Evolutionary conservation across 2,329 filamentous ascomycete genomes (phyloP), one percentile per base, ranked within the genome.

Genomic region (Xylaria sp.): DNA sequence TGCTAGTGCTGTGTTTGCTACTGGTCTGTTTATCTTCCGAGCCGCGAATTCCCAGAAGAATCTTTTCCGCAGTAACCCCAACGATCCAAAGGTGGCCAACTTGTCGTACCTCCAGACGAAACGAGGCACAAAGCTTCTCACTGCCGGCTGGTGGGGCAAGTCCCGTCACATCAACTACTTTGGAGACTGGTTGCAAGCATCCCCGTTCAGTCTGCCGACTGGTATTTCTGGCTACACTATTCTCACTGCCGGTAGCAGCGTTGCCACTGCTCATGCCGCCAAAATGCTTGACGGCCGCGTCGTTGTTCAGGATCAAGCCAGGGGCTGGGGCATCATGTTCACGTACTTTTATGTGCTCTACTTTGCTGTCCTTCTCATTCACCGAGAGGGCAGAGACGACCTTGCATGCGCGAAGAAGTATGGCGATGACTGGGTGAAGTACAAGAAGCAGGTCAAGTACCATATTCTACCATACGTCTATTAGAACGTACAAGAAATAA

Each of bases 321-420:
- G 86, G 74, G 94, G 93, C 18, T 97, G 92, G 87, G 94, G 91
- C 50, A 93, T 94, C 80, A 83, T 94, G 45, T 88, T 97, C 73
- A 97, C 94, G 0, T 98, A 97, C 83, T 97, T 97, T 78, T 98
- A 97, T 82, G 86, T 97, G 74, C 76, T 97, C 6, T 98, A 98
- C 83, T 98, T 98, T 82, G 94, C 90, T 4, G 82, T 97, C 15
- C 82, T 98, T 69, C 85, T 98, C 15, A 85, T 98, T 63, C 95
- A 98, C 78, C 91, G 95, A 25, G 94, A 97, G 78, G 84, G 89
- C 65, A 87, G 95, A 63, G 95, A 98, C 73, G 94, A 97, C 74
- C 91, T 92, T 78, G 97, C 97, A 84, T 98, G 95, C 80, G 84
- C 87, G 71, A 87, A 87, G 78, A 98, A 98, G 85, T 98, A 98